Base-by-base conservation (phyloP, 805 yeast genomes). In the Suhomyces emberorum region DNA sequence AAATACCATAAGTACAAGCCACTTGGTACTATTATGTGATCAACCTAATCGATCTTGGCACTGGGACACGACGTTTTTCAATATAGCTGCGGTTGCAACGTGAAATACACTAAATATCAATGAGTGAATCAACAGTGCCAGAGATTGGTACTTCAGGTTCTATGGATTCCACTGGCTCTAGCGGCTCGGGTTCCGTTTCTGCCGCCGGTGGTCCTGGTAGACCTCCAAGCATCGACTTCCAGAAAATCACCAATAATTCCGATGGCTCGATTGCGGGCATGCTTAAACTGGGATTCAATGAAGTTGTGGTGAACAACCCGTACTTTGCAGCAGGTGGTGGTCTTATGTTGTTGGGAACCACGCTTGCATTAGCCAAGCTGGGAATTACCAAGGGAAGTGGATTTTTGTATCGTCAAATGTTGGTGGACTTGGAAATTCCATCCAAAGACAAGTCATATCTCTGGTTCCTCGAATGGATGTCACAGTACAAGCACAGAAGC, bases 291-390 rank as follows among this genome's bases (percentile, higher is more conserved):
- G 61, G 80, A 4, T 61, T 78, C 49, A 61, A 73, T 28, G 79
- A 77, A 37, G 74, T 79, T 2, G 67, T 84, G 40, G 71, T 71
- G 15, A 73, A 76, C 26, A 91, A 91, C 56, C 98, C 97, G n/a
- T 88, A 88, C 59, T 91, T 93, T 66, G 93, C 97, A 1, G 98
- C 98, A 0, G 98, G 98, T 52, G 96, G 97, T 50, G 98, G 98
- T 0, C 68, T 93, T 27, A 93, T 93, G 98, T 68, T 89, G 3
- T 66, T 93, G 2, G 98, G 98, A n/a, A 88, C 95, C 0, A 83
- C 81, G 1, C 61, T 93, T 22, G 95, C 96, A 0, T 49, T 88
- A 6, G 79, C 87, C 0, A 69, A 96, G 33, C 80, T 76, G 39
- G 88, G 87, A 1, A 59, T 83, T 1, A 68, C 76, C 29, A 73